Evolutionary conservation across 345 rosid species (phyloP).

Genomic region (Sisymbrium altissimum): DNA sequence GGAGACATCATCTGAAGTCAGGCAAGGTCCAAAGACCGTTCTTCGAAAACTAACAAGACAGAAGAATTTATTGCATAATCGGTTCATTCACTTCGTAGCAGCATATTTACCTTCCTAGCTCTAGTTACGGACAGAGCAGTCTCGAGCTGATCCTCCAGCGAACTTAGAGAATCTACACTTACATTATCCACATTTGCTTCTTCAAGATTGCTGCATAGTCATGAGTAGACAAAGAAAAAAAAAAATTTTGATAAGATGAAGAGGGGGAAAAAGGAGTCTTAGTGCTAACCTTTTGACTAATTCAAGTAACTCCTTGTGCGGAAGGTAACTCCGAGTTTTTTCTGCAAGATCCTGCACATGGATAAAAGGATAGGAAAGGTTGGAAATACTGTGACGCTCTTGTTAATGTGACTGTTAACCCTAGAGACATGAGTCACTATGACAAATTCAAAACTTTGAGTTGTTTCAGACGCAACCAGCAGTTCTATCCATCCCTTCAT

Average conservation of each 20-base stretch:
- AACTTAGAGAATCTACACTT: conserved; percentile 9
- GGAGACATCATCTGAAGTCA: not conserved
- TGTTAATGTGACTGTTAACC: no score
- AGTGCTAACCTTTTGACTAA: conserved; percentile 19
- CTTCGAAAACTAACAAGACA: not conserved
- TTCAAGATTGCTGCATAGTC: conserved; percentile 23
- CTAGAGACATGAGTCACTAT: not conserved
- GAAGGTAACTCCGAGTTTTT: conserved; percentile 9
- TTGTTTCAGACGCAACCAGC: not conserved
- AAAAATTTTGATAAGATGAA: conserved; percentile 6
- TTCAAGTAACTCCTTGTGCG: conserved; percentile 22
- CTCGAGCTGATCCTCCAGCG: conserved; percentile 12
- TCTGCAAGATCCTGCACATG: conserved; percentile 19
- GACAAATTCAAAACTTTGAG: not conserved
- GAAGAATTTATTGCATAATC: not conserved
- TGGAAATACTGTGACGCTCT: not conserved
- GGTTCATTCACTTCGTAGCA: not conserved
- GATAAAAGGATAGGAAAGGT: not conserved
- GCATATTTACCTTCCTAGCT: conserved; percentile 22
- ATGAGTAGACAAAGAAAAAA: not conserved
- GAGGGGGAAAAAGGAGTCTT: not conserved
- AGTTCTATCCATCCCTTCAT: not conserved
- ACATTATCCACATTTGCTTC: conserved; percentile 7
- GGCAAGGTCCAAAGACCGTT: not conserved
- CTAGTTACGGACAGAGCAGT: conserved; percentile 20